Conservation (phyloP, 495 filamentous ascomycete species). For the Penicillium silybi region DNA sequence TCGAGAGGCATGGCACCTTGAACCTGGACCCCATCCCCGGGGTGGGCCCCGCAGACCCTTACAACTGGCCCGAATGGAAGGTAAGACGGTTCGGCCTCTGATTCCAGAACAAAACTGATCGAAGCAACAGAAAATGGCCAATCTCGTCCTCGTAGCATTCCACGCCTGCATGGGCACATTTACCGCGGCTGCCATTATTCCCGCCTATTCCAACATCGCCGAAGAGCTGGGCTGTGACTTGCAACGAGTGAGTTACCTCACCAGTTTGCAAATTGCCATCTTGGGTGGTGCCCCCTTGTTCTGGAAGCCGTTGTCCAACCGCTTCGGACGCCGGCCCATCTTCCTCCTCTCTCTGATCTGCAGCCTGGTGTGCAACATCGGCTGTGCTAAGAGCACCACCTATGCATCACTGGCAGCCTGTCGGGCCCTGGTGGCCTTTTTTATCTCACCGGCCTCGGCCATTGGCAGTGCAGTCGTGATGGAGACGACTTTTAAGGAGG, state of each 20-base stretch:
- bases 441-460: slow-evolving; percentile 51
- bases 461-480: slow-evolving; percentile 51
- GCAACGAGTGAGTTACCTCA: slow-evolving; percentile 46
- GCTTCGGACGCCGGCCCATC: slow-evolving; percentile 52
- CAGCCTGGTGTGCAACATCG: slow-evolving; percentile 42
- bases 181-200: slow-evolving; percentile 50
- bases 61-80: slow-evolving; percentile 56
- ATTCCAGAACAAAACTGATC: slow-evolving; percentile 3
- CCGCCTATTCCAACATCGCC: slow-evolving; percentile 45
- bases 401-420: slow-evolving; percentile 43
- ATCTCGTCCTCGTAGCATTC: slow-evolving; percentile 51
- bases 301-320: slow-evolving; percentile 55
- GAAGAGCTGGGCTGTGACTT: slow-evolving; percentile 37
- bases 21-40: slow-evolving; percentile 51
- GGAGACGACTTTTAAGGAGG: slow-evolving; percentile 48
- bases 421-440: slow-evolving; percentile 47
- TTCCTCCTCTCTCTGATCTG: slow-evolving; percentile 46
- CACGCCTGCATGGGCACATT: slow-evolving; percentile 57
- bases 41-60: slow-evolving; percentile 49
- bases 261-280: slow-evolving; percentile 47
- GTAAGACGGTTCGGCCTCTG: slow-evolving; percentile 22
- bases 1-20: slow-evolving; percentile 51
- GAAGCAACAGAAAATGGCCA: slow-evolving; percentile 46
- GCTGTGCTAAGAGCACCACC: slow-evolving; percentile 39
- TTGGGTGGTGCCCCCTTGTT: slow-evolving; percentile 47